Percentiles rank a stretch among this genome's conserved stretches.
Evolutionary conservation across 331 rosid genomes (phyloP).

Genomic region (Saraca asoca): DNA sequence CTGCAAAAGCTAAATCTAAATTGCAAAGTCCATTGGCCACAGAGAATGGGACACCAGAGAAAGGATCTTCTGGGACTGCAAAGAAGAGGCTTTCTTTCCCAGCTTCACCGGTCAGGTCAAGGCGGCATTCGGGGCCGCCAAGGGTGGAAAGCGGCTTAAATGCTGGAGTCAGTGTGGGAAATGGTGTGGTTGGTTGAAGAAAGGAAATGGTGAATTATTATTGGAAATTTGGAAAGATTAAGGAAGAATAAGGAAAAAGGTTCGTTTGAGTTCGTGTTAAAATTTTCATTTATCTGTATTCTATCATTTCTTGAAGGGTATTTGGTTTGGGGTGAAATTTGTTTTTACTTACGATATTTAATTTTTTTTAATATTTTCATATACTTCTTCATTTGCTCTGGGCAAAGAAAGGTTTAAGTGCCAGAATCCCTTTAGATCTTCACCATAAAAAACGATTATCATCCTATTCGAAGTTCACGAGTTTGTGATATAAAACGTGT

Average conservation of each 20-base stretch:
- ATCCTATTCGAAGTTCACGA: constrained; percentile 24
- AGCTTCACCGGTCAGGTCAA: constrained; percentile 69
- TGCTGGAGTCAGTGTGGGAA: constrained; percentile 46
- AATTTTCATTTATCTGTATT: constrained; percentile 39
- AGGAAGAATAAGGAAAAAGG: constrained; percentile 38
- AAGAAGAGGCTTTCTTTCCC: constrained; percentile 85
- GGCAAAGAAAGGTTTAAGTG: constrained; percentile 13
- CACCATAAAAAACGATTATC: constrained; percentile 20
- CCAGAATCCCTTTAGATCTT: constrained; percentile 26
- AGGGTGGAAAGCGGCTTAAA: constrained; percentile 63
- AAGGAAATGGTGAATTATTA: constrained; percentile 38
- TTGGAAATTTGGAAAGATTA: constrained; percentile 33
- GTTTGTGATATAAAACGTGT: constrained; percentile 36
- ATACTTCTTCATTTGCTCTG: constrained; percentile 23
- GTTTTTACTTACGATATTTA: constrained; percentile 29
- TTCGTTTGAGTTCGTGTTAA: constrained; percentile 44
- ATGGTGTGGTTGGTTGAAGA: constrained; percentile 46
- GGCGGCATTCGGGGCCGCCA: constrained; percentile 88
- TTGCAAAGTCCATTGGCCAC: constrained; percentile 67
- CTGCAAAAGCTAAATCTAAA: constrained; percentile 85
- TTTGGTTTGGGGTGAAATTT: constrained; percentile 48
- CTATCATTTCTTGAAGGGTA: constrained; percentile 41
- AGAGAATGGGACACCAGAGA: constrained; percentile 64
- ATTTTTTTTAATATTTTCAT: constrained; percentile 26
- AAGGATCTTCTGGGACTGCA: constrained; percentile 59